Evolutionary conservation across 441 rosid species (phyloP).

Genomic region (Erodium texanum): DNA sequence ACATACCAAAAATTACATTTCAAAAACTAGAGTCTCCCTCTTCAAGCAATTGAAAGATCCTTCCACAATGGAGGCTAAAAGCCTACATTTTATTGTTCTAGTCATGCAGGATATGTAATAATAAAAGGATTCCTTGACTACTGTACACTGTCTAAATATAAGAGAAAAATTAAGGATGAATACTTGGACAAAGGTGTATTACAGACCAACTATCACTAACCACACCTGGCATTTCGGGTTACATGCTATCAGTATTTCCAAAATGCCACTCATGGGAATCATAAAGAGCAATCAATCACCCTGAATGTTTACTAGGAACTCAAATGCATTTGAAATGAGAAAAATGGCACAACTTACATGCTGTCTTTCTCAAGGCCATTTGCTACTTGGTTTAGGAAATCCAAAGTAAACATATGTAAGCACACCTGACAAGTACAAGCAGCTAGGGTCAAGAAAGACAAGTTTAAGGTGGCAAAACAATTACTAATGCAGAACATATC

Average conservation of each 20-base stretch:
- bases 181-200: neutral
- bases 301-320: neutral
- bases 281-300: slow-evolving; percentile 5
- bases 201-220: neutral
- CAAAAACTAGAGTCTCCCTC: neutral
- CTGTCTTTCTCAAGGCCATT: slow-evolving; percentile 96
- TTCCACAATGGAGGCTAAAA: neutral
- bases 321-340: neutral
- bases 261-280: neutral
- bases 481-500: neutral
- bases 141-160: neutral
- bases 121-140: neutral
- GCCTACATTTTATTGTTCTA: neutral
- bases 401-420: slow-evolving; percentile 94
- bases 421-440: slow-evolving; percentile 57
- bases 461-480: neutral
- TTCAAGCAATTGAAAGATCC: neutral
- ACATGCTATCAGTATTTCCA: neutral
- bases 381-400: slow-evolving; percentile 93
- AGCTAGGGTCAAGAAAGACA: slow-evolving; percentile 11
- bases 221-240: neutral
- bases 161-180: neutral
- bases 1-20: neutral
- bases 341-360: slow-evolving; percentile 47
- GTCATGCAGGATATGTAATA: neutral